Evolutionary conservation across 83 land plant species (phyloP), one percentile per base, ranked within the genome.

Genomic region (Thuja plicata): DNA sequence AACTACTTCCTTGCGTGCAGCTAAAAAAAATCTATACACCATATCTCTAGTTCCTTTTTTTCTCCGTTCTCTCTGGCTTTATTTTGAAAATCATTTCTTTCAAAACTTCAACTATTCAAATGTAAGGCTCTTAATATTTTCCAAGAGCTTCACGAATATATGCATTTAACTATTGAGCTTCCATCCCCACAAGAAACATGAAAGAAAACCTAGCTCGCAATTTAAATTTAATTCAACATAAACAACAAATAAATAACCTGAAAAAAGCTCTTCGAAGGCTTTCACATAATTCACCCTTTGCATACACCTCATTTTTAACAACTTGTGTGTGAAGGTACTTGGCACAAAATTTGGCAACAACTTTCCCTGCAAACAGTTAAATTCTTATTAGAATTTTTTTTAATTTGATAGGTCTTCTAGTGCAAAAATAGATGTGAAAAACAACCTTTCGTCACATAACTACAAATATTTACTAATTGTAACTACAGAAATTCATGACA

Each of bases 341-440:
- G 45, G 99, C 99, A 92, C 99, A 97, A 79, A 97, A 97, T 91
- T 96, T 97, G 8, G 99, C 93, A 70, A 97, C 99, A 35, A 95
- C 97, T 86, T 94, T 96, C 16, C 99, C 99, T 97, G 92, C 89
- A 91, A 62, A 55, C 85, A 41, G 27, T 46, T 46, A 46, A n/a
- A 83, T 3, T 83, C 85, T 83, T 48, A 0, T 30, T 30, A 45
- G 32, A 37, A 48, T 21, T 11, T n/a, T n/a, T n/a, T 46, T 3
- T 45, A n/a, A 12, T 82, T 43, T 15, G 11, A 9, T 10, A 27
- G 3, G 54, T 41, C 85, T n/a, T 13, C 3, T 83, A 30, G 27
- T 45, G n/a, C 54, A 83, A 43, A 83, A n/a, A 46, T 46, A 83
- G 19, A 46, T 83, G 9, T 46, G 37, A 24, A 46, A 41, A 46